Conservation (phyloP, 345 rosid genomes). For the Syzygium aqueum region DNA sequence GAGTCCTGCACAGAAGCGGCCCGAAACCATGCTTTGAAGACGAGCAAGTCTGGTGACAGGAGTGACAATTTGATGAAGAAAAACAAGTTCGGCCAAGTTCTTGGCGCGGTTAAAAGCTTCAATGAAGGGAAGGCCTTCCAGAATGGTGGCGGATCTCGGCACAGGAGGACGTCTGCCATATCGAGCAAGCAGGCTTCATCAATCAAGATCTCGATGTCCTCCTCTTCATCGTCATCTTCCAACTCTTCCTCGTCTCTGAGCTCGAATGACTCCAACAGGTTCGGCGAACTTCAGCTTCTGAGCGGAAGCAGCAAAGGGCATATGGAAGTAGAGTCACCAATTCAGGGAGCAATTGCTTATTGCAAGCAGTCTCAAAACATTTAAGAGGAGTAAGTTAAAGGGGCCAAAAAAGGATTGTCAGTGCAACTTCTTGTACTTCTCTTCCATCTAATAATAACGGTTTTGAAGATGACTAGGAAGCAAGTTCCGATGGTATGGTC, state of each 20-base stretch:
- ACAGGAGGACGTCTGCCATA: conserved; percentile 60
- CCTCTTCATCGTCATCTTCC: conserved; percentile 6
- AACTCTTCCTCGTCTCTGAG: background rate
- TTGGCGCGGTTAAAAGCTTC: conserved; percentile 5
- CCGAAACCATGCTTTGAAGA: background rate
- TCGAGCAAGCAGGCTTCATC: conserved; percentile 37
- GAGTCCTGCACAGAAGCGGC: conserved; percentile 43
- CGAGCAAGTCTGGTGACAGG: background rate
- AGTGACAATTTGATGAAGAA: conserved; percentile 18
- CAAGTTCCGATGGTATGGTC: background rate
- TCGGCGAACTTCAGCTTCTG: background rate
- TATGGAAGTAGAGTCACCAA: conserved; percentile 58
- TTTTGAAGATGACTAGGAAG: background rate
- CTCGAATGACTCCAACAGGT: background rate
- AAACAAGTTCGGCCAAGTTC: conserved; percentile 24
- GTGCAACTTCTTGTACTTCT: background rate
- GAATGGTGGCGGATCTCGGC: conserved; percentile 9
- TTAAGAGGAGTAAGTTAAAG: background rate
- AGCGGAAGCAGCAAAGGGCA: conserved; percentile 8
- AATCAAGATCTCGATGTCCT: conserved; percentile 21
- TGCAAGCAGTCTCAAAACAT: conserved; percentile 41
- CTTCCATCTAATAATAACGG: background rate
- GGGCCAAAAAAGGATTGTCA: background rate
- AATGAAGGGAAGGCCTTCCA: conserved; percentile 7
- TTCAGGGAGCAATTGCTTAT: conserved; percentile 89